Conservation (phyloP, 176 grass and related monocot genomes). For the Tillandsia leiboldiana region DNA sequence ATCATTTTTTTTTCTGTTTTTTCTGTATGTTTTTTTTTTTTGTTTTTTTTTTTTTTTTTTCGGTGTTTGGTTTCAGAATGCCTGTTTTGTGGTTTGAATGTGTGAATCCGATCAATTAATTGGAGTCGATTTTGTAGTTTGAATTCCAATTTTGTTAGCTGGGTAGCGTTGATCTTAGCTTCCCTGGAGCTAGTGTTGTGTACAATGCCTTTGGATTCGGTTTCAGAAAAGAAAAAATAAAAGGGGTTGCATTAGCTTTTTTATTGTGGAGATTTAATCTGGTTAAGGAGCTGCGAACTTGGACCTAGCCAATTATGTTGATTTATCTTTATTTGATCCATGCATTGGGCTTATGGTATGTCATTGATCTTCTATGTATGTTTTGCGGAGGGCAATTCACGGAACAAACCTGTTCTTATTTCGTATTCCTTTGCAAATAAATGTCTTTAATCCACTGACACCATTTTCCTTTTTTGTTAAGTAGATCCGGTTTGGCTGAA, state of each 20-base stretch:
- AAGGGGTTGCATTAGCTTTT: too few relatives aligned
- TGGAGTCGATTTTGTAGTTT: background rate
- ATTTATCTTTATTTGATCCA: background rate
- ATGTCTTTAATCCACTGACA: background rate
- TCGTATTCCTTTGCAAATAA: slow-evolving; percentile 1
- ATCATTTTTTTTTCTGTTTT: background rate
- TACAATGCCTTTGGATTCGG: background rate
- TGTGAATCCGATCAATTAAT: background rate
- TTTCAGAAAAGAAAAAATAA: too few relatives aligned
- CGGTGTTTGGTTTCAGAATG: too few relatives aligned
- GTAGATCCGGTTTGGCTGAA: slow-evolving; percentile 30
- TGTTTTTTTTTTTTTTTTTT: background rate
- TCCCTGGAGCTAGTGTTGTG: background rate
- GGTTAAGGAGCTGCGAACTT: background rate
- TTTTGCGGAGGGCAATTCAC: background rate
- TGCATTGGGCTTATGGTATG: background rate
- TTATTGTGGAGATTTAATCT: background rate
- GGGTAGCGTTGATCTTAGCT: background rate
- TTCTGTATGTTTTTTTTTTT: too few relatives aligned
- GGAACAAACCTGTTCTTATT: too few relatives aligned
- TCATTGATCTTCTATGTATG: background rate
- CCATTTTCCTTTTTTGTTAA: slow-evolving; percentile 8
- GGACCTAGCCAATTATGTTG: background rate
- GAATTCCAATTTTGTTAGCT: slow-evolving; percentile 1
- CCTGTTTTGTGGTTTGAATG: too few relatives aligned